These are phyloP conservation scores for Vickermania spadyakhi DNA, from an alignment of 208 protist genomes.

Conservation along the genomic window DNA sequence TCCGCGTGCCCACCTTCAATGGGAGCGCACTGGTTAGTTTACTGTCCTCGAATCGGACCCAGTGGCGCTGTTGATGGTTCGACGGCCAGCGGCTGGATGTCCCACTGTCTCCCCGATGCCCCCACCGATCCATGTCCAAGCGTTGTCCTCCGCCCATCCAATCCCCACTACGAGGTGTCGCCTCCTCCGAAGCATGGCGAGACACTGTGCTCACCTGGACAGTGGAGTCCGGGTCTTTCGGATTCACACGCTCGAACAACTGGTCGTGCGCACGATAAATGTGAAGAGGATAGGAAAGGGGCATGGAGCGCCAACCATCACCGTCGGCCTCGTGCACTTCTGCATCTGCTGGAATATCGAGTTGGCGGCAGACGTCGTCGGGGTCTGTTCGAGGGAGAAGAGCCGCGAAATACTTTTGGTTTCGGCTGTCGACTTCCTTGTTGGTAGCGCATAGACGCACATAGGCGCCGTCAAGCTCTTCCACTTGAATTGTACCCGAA, in stretches of 20 bases:
- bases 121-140: background rate
- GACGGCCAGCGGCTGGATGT: background rate
- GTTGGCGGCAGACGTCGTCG: constrained; percentile 1
- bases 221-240: background rate
- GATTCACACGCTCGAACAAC: constrained; percentile 7
- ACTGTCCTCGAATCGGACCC: constrained; percentile 47
- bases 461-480: background rate
- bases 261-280: constrained; percentile 22
- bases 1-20: constrained; percentile 57
- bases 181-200: background rate
- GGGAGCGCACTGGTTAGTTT: constrained; percentile 23
- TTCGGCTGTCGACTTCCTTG: constrained; percentile 51
- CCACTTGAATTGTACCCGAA: background rate
- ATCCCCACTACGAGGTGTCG: background rate
- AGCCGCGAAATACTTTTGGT: constrained; percentile 38
- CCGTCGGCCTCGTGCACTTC: background rate
- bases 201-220: background rate
- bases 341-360: background rate
- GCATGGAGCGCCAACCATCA: background rate
- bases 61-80: background rate
- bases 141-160: background rate
- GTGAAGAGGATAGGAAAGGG: constrained; percentile 12
- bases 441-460: constrained; percentile 68
- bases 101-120: background rate
- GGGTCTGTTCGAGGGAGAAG: constrained; percentile 21